Evolutionary conservation across 306 rosid genomes (phyloP).

Genomic region (Arachis stenosperma): DNA sequence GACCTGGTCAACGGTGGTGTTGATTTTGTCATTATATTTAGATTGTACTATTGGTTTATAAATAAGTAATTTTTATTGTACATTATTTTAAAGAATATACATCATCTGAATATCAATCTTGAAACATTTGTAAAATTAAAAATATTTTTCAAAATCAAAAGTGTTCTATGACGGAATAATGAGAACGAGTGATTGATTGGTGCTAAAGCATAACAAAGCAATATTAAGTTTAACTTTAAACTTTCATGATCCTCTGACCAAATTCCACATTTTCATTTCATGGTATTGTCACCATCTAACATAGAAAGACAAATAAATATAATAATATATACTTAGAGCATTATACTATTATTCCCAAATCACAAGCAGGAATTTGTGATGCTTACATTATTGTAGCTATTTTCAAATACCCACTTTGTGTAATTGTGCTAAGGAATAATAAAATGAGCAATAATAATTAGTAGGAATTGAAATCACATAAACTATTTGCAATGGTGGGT

Average conservation of each 20-base stretch:
- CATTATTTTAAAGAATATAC: no score
- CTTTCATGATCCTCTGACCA: conserved; percentile 24
- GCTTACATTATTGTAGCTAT: conserved; percentile 43
- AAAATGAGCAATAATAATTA: conserved; percentile 6
- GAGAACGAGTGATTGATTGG: conserved; percentile 1
- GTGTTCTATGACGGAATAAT: neutral
- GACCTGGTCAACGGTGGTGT: no score
- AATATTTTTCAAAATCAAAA: conserved; percentile 6
- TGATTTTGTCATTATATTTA: no score
- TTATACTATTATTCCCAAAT: conserved; percentile 12
- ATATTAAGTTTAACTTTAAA: conserved; percentile 19
- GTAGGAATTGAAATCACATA: neutral
- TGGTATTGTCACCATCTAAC: conserved; percentile 36
- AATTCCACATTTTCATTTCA: conserved; percentile 25
- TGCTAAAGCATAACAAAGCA: conserved; percentile 30
- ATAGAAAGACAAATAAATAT: neutral
- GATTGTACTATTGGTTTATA: no score
- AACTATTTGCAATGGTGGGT: conserved; percentile 34
- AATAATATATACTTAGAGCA: conserved; percentile 24
- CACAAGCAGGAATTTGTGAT: conserved; percentile 41
- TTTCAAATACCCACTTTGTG: conserved; percentile 24
- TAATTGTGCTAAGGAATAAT: conserved; percentile 29
- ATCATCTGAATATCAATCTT: no score
- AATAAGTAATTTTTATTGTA: no score
- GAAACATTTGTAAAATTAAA: no score